phyloP scores from a whole-genome alignment of 2,329 filamentous ascomycete species.

The Cladosporium cucumerinum region DNA sequence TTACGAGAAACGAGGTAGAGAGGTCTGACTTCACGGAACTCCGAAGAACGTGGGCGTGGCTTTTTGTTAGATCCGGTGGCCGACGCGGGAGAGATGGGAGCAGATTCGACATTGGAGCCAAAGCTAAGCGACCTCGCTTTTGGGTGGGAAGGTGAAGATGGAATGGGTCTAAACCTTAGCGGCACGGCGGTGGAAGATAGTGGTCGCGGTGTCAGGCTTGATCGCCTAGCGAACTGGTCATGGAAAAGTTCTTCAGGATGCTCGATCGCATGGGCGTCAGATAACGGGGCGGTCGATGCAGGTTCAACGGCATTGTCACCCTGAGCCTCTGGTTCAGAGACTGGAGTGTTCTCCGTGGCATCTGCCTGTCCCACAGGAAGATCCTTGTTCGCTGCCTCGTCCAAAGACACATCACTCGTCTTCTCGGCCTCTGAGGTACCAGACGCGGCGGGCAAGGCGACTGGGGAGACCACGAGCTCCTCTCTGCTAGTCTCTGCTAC shows the following conservation, averaged over 20 bases:
- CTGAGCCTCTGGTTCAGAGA: not conserved
- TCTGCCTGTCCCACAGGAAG: not conserved
- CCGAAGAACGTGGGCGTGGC: slow-evolving; percentile 21
- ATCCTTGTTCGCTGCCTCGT: not conserved
- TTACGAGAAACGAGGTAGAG: slow-evolving; percentile 75
- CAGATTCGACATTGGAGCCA: slow-evolving; percentile 22
- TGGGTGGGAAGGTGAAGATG: slow-evolving; percentile 25
- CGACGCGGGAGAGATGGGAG: slow-evolving; percentile 20
- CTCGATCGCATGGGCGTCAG: not conserved
- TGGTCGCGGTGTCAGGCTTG: slow-evolving; percentile 17
- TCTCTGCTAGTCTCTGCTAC: not conserved
- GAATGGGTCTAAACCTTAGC: slow-evolving; percentile 33
- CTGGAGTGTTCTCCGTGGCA: not conserved
- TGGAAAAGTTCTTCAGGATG: not conserved
- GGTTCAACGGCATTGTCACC: not conserved
- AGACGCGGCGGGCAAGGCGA: not conserved
- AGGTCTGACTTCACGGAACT: slow-evolving; percentile 64
- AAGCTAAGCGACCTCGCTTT: slow-evolving; percentile 33
- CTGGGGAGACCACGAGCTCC: not conserved
- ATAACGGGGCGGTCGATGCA: not conserved
- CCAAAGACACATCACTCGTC: not conserved
- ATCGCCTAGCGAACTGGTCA: not conserved
- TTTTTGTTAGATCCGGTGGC: slow-evolving; percentile 10
- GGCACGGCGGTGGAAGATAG: slow-evolving; percentile 36
- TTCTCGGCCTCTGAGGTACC: not conserved